Percentiles rank a stretch among this genome's conserved stretches.
These are phyloP conservation scores for Magnolia changhungtana DNA, from an alignment of 164 flowering plant species.

Conservation along the genomic window DNA sequence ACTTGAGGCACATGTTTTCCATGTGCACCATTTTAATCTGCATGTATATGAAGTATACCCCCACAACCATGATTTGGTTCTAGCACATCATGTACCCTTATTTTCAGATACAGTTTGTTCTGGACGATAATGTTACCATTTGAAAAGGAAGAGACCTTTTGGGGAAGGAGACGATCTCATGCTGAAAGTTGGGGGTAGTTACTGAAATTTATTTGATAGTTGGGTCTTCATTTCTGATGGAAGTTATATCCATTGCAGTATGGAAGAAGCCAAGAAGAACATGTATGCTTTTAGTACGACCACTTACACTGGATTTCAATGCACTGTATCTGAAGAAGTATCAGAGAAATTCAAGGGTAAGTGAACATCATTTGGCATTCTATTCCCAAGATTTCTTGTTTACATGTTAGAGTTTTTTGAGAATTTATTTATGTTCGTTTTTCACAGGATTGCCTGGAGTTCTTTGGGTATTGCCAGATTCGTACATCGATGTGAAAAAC, in stretches of 20 bases:
- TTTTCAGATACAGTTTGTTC: no score
- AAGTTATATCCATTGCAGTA: constrained; percentile 41
- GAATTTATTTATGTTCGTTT: background rate
- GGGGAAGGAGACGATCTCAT: no score
- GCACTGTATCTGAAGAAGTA: constrained; percentile 87
- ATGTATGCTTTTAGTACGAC: constrained; percentile 99
- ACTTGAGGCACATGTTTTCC: no score
- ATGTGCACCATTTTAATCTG: no score
- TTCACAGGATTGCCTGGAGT: constrained; percentile 89
- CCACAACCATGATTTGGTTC: no score
- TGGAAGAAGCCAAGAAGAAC: constrained; percentile 99
- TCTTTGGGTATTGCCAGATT: constrained; percentile 97
- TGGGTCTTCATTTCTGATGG: background rate
- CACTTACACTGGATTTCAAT: constrained; percentile 96
- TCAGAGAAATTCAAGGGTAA: constrained; percentile 94
- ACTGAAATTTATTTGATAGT: no score
- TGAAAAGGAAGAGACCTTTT: no score
- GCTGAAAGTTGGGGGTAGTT: no score
- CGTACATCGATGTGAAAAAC: constrained; percentile 91
- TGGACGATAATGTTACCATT: no score
- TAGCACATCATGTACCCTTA: no score
- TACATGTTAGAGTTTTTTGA: background rate
- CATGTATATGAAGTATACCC: no score
- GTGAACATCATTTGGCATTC: background rate
- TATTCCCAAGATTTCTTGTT: background rate